A percentile compares a stretch with the other conserved stretches of the same genome.
These are phyloP conservation scores for Aspergillus bertholletiae DNA, from an alignment of 495 filamentous ascomycete species.

Conservation along the genomic window DNA sequence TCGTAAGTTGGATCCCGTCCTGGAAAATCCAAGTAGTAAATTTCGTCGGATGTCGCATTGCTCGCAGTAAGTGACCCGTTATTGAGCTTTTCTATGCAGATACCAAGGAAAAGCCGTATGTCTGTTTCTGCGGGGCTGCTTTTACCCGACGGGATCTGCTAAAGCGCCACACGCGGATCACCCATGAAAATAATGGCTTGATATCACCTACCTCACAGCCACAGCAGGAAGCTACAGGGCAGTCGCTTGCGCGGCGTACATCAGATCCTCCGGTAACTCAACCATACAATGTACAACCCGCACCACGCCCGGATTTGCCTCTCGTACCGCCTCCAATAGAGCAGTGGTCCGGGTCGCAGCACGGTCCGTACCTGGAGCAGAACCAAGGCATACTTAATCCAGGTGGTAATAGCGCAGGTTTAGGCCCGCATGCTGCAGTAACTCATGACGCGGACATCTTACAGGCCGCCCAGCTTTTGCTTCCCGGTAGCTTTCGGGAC, in stretches of 20 bases:
- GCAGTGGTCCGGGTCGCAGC: constrained; percentile 30
- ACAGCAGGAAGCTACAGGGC: constrained; percentile 13
- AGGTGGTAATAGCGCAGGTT: constrained; percentile 9
- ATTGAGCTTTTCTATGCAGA: constrained; percentile 30
- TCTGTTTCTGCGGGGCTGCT: constrained; percentile 51
- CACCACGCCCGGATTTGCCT: constrained; percentile 18
- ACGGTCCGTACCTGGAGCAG: constrained; percentile 25
- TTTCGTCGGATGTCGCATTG: neutral
- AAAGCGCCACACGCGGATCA: constrained; percentile 48
- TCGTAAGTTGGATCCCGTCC: constrained; percentile 29
- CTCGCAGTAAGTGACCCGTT: no score
- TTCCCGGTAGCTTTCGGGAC: constrained; percentile 32
- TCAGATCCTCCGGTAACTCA: constrained; percentile 6
- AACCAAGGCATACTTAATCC: constrained; percentile 20
- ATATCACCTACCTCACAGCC: constrained; percentile 32
- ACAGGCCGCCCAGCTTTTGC: constrained; percentile 37
- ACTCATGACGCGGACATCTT: constrained; percentile 38
- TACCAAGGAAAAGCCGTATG: constrained; percentile 53
- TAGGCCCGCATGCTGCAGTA: constrained; percentile 20
- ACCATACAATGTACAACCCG: constrained; percentile 8
- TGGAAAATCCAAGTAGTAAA: no score
- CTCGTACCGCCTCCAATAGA: constrained; percentile 23
- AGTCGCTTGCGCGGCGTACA: constrained; percentile 5
- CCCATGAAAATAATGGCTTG: constrained; percentile 31
- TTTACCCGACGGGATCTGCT: constrained; percentile 53